Base-by-base conservation (phyloP, 2,329 filamentous ascomycete genomes). In the Magnaporthales sp. region DNA sequence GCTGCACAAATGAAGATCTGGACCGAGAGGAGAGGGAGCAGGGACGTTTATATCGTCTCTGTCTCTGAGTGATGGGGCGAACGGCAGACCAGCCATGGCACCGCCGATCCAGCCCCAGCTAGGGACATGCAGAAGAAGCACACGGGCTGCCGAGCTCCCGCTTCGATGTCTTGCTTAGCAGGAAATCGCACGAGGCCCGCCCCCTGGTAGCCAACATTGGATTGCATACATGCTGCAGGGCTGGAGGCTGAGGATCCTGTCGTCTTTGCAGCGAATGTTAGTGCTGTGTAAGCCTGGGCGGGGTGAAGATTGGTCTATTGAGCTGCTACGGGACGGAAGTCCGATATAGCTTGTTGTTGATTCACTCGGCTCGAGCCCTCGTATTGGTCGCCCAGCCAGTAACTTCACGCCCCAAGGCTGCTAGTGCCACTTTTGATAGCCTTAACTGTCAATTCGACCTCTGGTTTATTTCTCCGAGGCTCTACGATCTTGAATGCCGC, bases 251-350 rank as follows among this genome's bases (percentile, higher is more conserved):
- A 67, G 63, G 63, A 32, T 63, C 32, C 26, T 29, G 9, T 62
- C 26, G 27, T n/a, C 27, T 54, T 26, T 62, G 29, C 27, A 51
- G 19, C 29, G 9, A 31, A 46, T 54, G 22, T 24, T 22, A 27
- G 60, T 31, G 56, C 10, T 63, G 60, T 63, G 60, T 62, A 66
- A 66, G 61, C 63, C 54, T 54, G 63, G 63, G 26, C 24, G 24
- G 56, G n/a, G 63, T 56, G 30, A 31, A 29, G 29, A 56, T n/a
- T 30, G 30, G 26, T 38, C 46, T 67, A 46, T 62, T 65, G 63
- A n/a, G 63, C 54, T 54, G 63, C 56, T 67, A 27, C 66, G 62
- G 60, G 38, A 60, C 63, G 66, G 66, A 67, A 56, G 66, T 67
- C 66, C 66, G 66, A 63, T 58, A 58, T 27, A 58, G 54, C 54